Evolutionary conservation across 2,329 filamentous ascomycete species (phyloP), one percentile per base, ranked within the genome.

Genomic region (Nigrospora sphaerica): DNA sequence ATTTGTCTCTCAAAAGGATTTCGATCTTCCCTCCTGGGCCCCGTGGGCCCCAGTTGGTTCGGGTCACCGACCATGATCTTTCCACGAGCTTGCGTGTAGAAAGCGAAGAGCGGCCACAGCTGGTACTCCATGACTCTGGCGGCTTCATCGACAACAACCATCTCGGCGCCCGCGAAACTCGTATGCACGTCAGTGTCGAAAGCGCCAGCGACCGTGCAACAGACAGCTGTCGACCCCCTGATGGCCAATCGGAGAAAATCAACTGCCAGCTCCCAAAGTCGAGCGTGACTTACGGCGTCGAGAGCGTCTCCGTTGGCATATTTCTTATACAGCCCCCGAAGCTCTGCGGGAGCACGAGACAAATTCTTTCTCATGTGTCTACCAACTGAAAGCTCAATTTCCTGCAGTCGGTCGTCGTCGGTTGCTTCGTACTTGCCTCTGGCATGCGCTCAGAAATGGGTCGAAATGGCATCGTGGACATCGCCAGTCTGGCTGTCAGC

Each of bases 21-120:
- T 13, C 13, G 2, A 11, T 12, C 12, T 13, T 40, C 23, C 1
- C 9, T 17, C 5, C 28, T 12, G 13, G 16, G 4, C 2, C 23
- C 6, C 33, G 18, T 3, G 1, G 44, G 44, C 12, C 12, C 28
- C 17, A 46, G 32, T 13, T 46, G 44, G 14, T 34, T 7, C 12
- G 17, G 14, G n/a, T 41, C 38, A 9, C 37, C 38, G 10, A 46
- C 44, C 44, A 46, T 41, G 37, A 46, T 41, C 11, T 46, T 46
- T 23, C 44, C 44, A 23, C n/a, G 12, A 5, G 18, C 37, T 2
- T 36, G 10, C 5, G 11, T 4, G 12, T 46, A 41, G 37, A 40
- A 40, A 12, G 10, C 38, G 4, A 46, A 6, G 10, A 46, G 18
- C 6, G 44, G 32, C 44, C 44, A 46, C 44, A 36, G 35, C 31